phyloP scores from a whole-genome alignment of 139 green algal species.

The Asterochloris sp. region DNA sequence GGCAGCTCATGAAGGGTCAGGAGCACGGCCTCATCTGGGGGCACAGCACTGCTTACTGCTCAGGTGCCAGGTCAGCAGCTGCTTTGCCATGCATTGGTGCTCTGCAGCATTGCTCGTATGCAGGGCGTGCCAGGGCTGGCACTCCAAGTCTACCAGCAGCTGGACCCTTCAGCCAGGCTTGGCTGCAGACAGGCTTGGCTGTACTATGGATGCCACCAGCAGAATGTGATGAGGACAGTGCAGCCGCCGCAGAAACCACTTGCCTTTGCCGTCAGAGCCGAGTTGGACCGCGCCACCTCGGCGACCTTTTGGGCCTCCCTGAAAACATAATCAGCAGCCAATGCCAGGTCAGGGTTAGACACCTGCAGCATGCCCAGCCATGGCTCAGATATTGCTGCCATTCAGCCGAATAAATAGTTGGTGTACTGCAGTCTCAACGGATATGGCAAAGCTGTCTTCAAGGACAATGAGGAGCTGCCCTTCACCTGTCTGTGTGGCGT shows the following conservation, averaged over 20 bases:
- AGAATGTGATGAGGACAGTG: no score
- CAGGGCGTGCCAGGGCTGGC: no score
- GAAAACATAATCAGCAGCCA: neutral
- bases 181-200: no score
- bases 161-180: no score
- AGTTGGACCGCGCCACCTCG: no score
- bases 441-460: neutral
- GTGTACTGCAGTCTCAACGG: neutral
- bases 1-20: neutral
- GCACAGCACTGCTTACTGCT: neutral
- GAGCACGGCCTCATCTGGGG: neutral
- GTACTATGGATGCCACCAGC: no score
- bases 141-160: no score
- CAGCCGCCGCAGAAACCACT: no score
- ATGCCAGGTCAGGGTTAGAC: neutral
- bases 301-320: no score
- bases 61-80: neutral
- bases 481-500: slow-evolving; percentile 47
- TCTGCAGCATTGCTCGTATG: no score
- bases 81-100: neutral
- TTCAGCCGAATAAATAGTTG: neutral
- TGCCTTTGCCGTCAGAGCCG: no score
- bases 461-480: neutral
- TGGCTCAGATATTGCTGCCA: neutral
- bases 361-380: slow-evolving; percentile 2